Conservation (phyloP, 2,329 filamentous ascomycete species). For the Trichoderma citrinoviride region DNA sequence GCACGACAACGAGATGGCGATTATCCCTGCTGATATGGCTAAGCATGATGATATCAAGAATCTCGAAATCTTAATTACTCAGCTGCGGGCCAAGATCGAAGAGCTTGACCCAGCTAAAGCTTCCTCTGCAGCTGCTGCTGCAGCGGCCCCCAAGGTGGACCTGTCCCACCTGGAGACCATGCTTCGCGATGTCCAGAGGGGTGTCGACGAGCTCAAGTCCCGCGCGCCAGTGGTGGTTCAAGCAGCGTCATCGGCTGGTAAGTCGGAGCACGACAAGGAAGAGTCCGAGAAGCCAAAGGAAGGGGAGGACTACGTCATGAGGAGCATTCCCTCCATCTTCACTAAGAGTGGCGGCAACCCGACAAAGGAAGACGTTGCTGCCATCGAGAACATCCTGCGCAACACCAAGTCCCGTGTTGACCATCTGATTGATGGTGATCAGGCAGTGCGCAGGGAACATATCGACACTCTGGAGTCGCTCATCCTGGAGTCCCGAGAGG, state of each 20-base stretch:
- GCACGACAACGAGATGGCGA: slow-evolving; percentile 27
- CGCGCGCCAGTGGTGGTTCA: slow-evolving; percentile 29
- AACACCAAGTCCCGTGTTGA: slow-evolving; percentile 89
- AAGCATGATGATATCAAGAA: slow-evolving; percentile 77
- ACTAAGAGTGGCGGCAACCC: slow-evolving; percentile 37
- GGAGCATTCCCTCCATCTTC: slow-evolving; percentile 12
- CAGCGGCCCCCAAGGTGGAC: slow-evolving; percentile 52
- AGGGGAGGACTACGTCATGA: slow-evolving; percentile 45
- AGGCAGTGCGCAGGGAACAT: slow-evolving; percentile 64
- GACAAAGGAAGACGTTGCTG: slow-evolving; percentile 76
- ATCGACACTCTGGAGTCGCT: slow-evolving; percentile 63
- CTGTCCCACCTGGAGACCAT: slow-evolving; percentile 54
- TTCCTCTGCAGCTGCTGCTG: slow-evolving; percentile 29
- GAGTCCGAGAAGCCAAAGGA: slow-evolving; percentile 11
- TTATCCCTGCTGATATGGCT: slow-evolving; percentile 48
- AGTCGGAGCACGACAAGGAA: slow-evolving; percentile 23
- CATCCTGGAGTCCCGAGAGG: slow-evolving; percentile 72
- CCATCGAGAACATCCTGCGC: slow-evolving; percentile 83
- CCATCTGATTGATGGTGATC: slow-evolving; percentile 70
- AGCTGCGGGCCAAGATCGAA: slow-evolving; percentile 82
- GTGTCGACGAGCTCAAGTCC: slow-evolving; percentile 45
- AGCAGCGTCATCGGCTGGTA: slow-evolving; percentile 6
- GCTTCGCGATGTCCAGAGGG: slow-evolving; percentile 47
- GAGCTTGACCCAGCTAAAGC: slow-evolving; percentile 35
- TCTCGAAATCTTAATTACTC: slow-evolving; percentile 76